Conservation (phyloP, 305 asterid genomes). For the Fraxinus sp. region DNA sequence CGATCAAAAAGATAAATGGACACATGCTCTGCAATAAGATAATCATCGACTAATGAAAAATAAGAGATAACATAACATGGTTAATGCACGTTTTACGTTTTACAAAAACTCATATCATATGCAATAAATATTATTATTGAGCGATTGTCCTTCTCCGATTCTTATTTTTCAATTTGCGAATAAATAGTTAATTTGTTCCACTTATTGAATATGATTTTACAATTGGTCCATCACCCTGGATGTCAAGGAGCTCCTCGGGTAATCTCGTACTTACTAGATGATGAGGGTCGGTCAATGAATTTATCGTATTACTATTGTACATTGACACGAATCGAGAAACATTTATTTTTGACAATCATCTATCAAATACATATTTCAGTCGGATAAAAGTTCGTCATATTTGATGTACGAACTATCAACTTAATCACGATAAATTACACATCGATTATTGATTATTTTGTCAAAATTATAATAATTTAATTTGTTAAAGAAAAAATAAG, state of each 20-base stretch:
- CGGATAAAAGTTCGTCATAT: background rate
- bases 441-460: background rate
- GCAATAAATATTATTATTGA: background rate
- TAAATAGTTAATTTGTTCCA: background rate
- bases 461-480: background rate
- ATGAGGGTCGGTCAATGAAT: background rate
- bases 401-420: background rate
- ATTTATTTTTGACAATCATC: background rate
- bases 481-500: background rate
- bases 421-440: background rate
- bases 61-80: background rate
- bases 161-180: background rate
- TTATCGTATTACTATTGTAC: background rate
- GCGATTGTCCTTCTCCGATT: background rate
- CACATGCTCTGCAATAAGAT: background rate
- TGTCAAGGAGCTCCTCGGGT: background rate
- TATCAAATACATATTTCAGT: background rate
- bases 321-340: background rate
- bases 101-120: background rate
- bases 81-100: background rate
- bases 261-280: background rate
- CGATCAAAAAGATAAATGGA: background rate
- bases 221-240: background rate
- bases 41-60: background rate
- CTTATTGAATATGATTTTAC: background rate